These are phyloP conservation scores for Apiospora hydei DNA, from an alignment of 2,329 filamentous ascomycete genomes.

Conservation along the genomic window DNA sequence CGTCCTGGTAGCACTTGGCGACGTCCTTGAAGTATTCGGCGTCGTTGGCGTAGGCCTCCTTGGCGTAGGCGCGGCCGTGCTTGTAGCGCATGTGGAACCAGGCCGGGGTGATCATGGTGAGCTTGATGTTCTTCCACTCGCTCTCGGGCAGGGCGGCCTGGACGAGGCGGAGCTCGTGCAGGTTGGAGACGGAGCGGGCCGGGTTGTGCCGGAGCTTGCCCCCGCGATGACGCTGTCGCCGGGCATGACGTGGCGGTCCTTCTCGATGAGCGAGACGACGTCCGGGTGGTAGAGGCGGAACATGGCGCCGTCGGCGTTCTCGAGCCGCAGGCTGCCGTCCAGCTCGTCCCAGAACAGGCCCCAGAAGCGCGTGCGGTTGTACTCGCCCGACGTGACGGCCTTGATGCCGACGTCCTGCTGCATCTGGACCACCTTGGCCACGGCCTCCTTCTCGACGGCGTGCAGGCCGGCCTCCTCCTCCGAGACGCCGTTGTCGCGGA, in stretches of 20 bases:
- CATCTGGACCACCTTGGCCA: conserved; percentile 71
- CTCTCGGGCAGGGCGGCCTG: conserved; percentile 54
- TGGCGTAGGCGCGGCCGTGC: conserved; percentile 62
- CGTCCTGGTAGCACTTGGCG: conserved; percentile 70
- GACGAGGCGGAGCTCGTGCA: conserved; percentile 57
- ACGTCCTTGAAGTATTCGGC: conserved; percentile 71
- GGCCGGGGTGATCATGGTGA: conserved; percentile 61
- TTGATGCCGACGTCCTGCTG: conserved; percentile 73
- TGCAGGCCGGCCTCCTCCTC: conserved; percentile 62
- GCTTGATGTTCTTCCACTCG: conserved; percentile 59
- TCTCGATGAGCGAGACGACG: conserved; percentile 61
- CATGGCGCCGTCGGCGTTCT: conserved; percentile 58
- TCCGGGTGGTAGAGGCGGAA: conserved; percentile 64
- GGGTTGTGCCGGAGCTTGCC: conserved; percentile 54
- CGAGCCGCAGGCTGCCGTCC: conserved; percentile 54
- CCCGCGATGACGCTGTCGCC: conserved; percentile 62
- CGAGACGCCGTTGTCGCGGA: conserved; percentile 63
- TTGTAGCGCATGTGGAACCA: conserved; percentile 66
- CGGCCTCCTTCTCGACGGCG: conserved; percentile 68
- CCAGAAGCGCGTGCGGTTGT: conserved; percentile 61
- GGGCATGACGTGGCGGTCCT: conserved; percentile 61
- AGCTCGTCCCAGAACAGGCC: conserved; percentile 63
- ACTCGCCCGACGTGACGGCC: conserved; percentile 76
- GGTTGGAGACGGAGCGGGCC: conserved; percentile 52
- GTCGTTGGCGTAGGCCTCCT: conserved; percentile 62